phyloP scores from a whole-genome alignment of 1,284 basidiomycete species.

The Marasmius fiardii region DNA sequence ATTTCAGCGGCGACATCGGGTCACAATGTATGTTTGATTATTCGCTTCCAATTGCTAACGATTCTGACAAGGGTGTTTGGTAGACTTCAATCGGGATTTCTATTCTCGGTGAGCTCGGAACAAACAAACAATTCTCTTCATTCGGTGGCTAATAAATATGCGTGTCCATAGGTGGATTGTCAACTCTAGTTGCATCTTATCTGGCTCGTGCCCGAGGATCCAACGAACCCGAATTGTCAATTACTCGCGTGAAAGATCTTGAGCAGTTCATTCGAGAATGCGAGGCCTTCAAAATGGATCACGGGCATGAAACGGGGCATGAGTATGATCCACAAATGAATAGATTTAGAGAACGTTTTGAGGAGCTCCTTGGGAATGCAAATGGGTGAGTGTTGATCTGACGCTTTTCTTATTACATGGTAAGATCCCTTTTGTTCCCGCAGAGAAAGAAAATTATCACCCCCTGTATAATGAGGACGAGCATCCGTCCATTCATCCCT shows the following conservation, averaged over 20 bases:
- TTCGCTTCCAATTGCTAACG: slow-evolving; percentile 3
- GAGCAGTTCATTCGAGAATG: slow-evolving; percentile 63
- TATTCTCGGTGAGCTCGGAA: slow-evolving; percentile 31
- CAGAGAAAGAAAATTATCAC: slow-evolving; percentile 10
- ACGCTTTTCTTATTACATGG: not conserved
- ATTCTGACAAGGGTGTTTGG: slow-evolving; percentile 1
- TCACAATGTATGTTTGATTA: slow-evolving; percentile 29
- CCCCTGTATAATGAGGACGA: slow-evolving; percentile 7
- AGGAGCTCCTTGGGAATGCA: slow-evolving; percentile 33
- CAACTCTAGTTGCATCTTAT: slow-evolving; percentile 67
- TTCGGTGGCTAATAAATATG: slow-evolving; percentile 21
- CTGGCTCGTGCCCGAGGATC: slow-evolving; percentile 65
- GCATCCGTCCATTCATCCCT: too few species aligned
- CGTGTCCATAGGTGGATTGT: slow-evolving; percentile 45
- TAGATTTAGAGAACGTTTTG: slow-evolving; percentile 26
- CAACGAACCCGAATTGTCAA: slow-evolving; percentile 60
- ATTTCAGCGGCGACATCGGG: slow-evolving; percentile 48
- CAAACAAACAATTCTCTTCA: not conserved
- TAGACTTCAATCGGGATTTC: slow-evolving; percentile 36
- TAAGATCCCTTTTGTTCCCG: not conserved
- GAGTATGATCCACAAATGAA: slow-evolving; percentile 23
- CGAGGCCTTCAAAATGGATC: slow-evolving; percentile 53
- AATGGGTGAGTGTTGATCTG: slow-evolving; percentile 16
- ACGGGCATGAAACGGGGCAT: slow-evolving; percentile 35
- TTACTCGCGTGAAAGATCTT: slow-evolving; percentile 50